Percentiles rank a stretch among this genome's conserved stretches.
Evolutionary conservation across 129 eudicot genomes (phyloP).

Genomic region (Helichrysum umbraculigerum): DNA sequence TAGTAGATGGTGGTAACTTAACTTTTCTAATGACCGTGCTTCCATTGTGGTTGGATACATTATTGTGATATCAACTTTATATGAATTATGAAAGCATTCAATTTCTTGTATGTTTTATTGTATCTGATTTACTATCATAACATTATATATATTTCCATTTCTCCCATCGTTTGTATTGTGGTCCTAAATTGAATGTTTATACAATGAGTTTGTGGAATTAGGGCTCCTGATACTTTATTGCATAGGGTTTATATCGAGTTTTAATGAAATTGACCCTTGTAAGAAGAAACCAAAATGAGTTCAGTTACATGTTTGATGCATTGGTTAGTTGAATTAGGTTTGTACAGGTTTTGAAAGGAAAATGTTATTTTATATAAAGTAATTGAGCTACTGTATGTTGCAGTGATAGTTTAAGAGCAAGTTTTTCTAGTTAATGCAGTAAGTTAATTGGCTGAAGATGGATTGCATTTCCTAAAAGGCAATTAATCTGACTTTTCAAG

Average conservation of each 20-base stretch:
- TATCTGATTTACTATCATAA: background rate
- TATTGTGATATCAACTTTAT: conserved; percentile 3
- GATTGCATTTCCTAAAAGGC: background rate
- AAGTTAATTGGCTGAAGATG: background rate
- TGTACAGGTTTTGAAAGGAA: background rate
- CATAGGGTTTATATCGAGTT: background rate
- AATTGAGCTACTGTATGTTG: background rate
- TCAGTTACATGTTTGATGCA: conserved; percentile 4
- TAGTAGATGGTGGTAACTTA: conserved; percentile 24
- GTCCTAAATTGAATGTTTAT: background rate
- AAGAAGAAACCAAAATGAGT: background rate
- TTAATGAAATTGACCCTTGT: background rate
- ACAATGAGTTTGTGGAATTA: background rate
- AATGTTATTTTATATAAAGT: background rate
- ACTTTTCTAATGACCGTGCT: conserved; percentile 9
- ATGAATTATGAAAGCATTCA: background rate
- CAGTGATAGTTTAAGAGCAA: background rate
- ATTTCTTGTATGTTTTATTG: conserved; percentile 10
- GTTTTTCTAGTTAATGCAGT: background rate
- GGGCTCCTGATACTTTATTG: conserved; percentile 14
- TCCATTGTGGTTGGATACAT: conserved; percentile 26
- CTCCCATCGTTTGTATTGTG: conserved; percentile 15
- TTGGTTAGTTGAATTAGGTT: background rate
- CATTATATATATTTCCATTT: background rate
- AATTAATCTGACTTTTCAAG: background rate